Evolutionary conservation across 2,329 filamentous ascomycete species (phyloP).

Genomic region (Colletotrichum theobromicola): DNA sequence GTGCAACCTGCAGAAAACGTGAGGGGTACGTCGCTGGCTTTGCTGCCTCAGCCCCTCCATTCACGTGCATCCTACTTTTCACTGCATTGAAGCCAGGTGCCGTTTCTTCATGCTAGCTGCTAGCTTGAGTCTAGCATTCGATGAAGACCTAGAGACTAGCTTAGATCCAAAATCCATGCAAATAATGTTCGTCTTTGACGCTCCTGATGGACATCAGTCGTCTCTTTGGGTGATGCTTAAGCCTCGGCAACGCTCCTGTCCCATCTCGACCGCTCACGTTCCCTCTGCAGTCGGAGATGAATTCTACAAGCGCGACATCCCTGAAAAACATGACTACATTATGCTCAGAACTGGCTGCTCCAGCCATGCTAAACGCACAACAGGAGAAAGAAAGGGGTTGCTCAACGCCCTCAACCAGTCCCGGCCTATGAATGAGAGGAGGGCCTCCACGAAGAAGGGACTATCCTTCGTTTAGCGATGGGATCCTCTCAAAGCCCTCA

Average conservation of each 20-base stretch:
- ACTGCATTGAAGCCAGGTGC: neutral
- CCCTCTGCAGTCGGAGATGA: neutral
- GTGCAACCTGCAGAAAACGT: neutral
- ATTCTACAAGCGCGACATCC: neutral
- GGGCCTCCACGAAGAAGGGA: neutral
- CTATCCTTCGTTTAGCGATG: neutral
- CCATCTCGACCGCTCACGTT: neutral
- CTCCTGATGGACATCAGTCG: neutral
- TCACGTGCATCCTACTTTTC: constrained; percentile 1
- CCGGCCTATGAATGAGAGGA: neutral
- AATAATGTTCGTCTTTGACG: neutral
- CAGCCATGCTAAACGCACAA: neutral
- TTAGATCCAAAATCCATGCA: neutral
- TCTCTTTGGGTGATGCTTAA: neutral
- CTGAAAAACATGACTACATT: neutral
- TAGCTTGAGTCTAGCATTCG: neutral
- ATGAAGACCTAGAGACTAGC: neutral
- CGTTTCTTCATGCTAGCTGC: neutral
- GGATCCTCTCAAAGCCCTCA: neutral
- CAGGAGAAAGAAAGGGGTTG: neutral
- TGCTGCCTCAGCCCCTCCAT: constrained; percentile 15
- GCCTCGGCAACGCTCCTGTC: neutral
- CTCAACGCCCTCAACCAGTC: neutral
- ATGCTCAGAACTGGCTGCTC: neutral
- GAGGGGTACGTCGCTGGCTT: neutral